Base-by-base conservation (phyloP, 345 rosid genomes). In the Reutealis trisperma region DNA sequence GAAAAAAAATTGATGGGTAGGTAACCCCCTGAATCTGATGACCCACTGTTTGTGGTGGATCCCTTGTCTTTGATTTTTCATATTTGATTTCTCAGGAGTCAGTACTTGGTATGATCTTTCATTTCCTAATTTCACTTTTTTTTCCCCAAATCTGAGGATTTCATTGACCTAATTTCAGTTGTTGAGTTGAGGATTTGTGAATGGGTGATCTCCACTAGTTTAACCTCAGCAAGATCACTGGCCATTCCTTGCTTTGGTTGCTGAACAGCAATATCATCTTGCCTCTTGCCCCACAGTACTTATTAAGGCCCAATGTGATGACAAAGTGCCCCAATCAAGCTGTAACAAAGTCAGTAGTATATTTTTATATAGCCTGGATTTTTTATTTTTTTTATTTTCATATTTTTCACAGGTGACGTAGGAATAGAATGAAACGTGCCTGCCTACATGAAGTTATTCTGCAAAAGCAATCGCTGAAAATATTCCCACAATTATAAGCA, bases 381-480 rank as follows among this genome's bases (percentile, higher is more conserved):
- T 44, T 47, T 2, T 13, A 47, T 1, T 47, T 47, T 10, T n/a
- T n/a, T n/a, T n/a, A n/a, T n/a, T n/a, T 10, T 47, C 12, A 47
- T 44, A 6, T 6, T 10, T 44, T 0, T 6, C 7, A 44, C 3
- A 44, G 8, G 49, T 6, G 11, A 44, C 7, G 11, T 6, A 44
- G 12, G 1, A 6, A 6, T 14, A 47, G 51, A 1, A 25, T 67
- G 2, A n/a, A 67, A 22, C 10, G 54, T 11, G 83, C 90, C 84
- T 85, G 73, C 89, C 75, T 55, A 85, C 13, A 69, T 77, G 89
- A 68, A 86, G 79, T 74, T 82, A 72, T 78, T 86, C 87, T 8
- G 87, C 86, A 47, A 87, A 87, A 63, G 79, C 85, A 74, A 86
- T 25, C 22, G 85, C 85, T 0, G 88, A 84, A 72, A 89, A 79